Base-by-base conservation (phyloP, 1,284 basidiomycete genomes). In the Cryptococcus deneoformans region DNA sequence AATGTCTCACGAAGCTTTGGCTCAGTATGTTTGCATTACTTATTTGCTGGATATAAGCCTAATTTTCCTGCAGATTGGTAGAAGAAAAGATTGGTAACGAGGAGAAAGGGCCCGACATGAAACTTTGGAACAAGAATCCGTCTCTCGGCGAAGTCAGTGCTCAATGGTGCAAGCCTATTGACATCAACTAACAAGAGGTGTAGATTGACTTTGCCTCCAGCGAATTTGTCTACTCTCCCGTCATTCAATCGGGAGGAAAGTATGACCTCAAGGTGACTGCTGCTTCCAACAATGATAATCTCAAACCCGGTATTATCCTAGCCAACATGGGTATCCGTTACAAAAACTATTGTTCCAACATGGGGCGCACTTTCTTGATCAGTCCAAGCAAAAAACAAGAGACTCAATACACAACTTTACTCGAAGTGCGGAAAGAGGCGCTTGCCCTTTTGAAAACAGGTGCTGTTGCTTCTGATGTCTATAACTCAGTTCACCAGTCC, bases 331-430 rank as follows among this genome's bases (percentile, higher is more conserved):
- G 93, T 42, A 83, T 98, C 77, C 86, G 92, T 38, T 98, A 96
- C 80, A 94, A 89, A 72, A 89, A 87, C 9, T 98, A 98, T 73
- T 93, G 91, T 71, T 86, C 89, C 37, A 95, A 93, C 75, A 84
- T 97, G 61, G 92, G 89, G 9, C 84, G 95, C 46, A 97, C 92
- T 3, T 94, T 95, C 76, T 90, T 97, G 68, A 20, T 20, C 80
- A 94, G 89, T 71, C 94, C 95, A 2, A 87, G 87, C 65, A 87
- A 89, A 90, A 86, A 89, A 62, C 93, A 96, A 87, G 90, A 95
- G 20, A 82, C 83, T 9, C 86, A 90, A 63, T 96, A 96, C 72
- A 83, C 84, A 40, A 81, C 92, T 37, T 81, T 97, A 42, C 77
- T 93, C 38, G 83, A 87, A 35, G 77, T 97, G 11, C 92, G 98